Percentiles rank a stretch among this genome's conserved stretches.
phyloP scores from a whole-genome alignment of 192 early-diverging fungal species.

The Phlyctochytrium planicorne region DNA sequence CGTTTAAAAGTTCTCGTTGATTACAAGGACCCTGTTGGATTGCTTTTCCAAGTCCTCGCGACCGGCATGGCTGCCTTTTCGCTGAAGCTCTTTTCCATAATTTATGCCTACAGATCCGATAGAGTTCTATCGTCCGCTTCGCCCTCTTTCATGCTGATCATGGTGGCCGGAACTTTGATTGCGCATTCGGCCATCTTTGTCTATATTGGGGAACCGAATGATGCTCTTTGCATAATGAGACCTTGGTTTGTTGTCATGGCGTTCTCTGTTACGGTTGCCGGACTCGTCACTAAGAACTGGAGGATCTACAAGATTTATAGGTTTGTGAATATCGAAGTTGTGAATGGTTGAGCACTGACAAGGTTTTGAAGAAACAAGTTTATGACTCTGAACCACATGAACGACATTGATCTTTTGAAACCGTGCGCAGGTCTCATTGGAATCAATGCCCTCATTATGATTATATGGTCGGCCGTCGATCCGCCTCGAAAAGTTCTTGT shows the following conservation, averaged over 20 bases:
- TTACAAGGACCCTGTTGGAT: not conserved
- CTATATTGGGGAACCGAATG: constrained; percentile 17
- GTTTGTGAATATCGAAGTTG: not conserved
- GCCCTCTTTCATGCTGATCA: not conserved
- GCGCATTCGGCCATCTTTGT: not conserved
- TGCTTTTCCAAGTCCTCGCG: not conserved
- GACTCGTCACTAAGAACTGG: not conserved
- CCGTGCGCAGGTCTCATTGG: not conserved
- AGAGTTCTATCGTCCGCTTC: not conserved
- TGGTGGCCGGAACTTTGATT: not conserved
- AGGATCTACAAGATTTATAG: constrained; percentile 1
- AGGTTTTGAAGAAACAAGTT: not conserved
- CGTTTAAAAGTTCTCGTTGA: not conserved
- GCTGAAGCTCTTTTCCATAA: not conserved
- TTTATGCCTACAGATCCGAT: not conserved
- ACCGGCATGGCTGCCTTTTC: not conserved
- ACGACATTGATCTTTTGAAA: not conserved
- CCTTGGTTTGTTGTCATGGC: constrained; percentile 25
- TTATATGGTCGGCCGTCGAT: not conserved
- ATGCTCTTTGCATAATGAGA: constrained; percentile 13
- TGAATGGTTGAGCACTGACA: not conserved
- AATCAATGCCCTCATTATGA: not conserved
- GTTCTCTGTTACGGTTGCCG: constrained; percentile 12
- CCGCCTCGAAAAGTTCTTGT: not conserved
- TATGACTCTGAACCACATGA: not conserved